Evolutionary conservation across 805 yeast genomes (phyloP), one percentile per base, ranked within the genome.

Genomic region (Martiniozyma abietophila): DNA sequence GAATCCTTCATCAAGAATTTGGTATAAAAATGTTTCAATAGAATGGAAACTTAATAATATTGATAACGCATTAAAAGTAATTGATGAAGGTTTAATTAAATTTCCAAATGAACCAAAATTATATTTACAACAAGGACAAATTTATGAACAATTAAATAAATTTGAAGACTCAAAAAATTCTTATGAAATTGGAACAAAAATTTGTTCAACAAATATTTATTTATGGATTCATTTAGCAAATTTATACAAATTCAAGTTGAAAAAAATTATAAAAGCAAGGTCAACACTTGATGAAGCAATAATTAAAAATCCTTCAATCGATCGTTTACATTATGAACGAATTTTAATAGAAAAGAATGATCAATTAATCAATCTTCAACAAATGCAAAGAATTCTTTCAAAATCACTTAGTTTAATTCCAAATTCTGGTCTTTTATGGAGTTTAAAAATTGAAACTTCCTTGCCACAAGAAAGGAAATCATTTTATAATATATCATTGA

Each of bases 281-380:
- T 76, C 95, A 0, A 61, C 69, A 1, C 55, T 86, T 16, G 96
- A 85, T 45, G 59, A 73, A 18, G 92, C 81, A 0, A 51, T 81
- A 6, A 42, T 74, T 11, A 59, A 62, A 18, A 70, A 67, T 36
- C 72, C 77, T 0, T 47, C 56, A 5, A 57, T 58, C 25, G 81
- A 72, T 20, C 33, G 38, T n/a, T 45, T 88, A 2, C 76, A 83
- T 76, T 46, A 64, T 6, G 77, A 69, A 14, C 70, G 73, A 42
- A 62, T 81, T 11, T 46, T 61, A 16, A 56, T 86, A 25, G 96
- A 88, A 49, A 48, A 55, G 22, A 39, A 66, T 18, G 54, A 62
- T 4, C 62, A 68, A 0, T 76, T 79, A 40, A 21, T 48, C 7
- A 51, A 59, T 1, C 76, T 74, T 31, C 83, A 81, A 0, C 55